Conservation (phyloP, 768 basidiomycete genomes). For the Lactifluus volemus region DNA sequence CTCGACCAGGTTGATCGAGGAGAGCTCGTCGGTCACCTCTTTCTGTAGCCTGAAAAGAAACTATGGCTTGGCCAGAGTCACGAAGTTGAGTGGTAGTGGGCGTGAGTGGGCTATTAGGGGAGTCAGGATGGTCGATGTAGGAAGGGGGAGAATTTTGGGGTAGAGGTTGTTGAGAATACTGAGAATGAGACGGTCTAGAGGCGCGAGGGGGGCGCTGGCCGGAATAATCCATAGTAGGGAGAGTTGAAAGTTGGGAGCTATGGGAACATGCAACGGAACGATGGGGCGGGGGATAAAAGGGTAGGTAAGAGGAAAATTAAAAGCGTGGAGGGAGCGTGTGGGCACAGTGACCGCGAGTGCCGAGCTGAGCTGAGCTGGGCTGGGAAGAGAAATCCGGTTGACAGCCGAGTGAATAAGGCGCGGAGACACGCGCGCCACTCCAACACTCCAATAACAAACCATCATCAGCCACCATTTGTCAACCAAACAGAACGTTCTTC, state of each 20-base stretch:
- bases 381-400: too few relatives aligned
- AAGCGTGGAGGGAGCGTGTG: conserved; percentile 18
- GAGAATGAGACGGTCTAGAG: conserved; percentile 23
- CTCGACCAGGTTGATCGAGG: conserved; percentile 47
- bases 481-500: too few relatives aligned
- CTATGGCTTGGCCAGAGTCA: conserved; percentile 27
- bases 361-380: not conserved
- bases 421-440: too few relatives aligned
- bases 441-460: too few relatives aligned
- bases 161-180: conserved; percentile 21
- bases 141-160: conserved; percentile 22
- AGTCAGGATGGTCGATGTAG: conserved; percentile 17
- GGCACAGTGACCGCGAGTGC: conserved; percentile 1
- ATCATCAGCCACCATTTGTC: too few relatives aligned
- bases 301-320: conserved; percentile 24
- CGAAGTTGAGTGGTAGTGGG: conserved; percentile 16
- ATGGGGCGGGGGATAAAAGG: conserved; percentile 30
- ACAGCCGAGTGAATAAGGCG: too few relatives aligned
- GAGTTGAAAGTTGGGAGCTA: not conserved
- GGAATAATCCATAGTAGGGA: conserved; percentile 26
- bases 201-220: conserved; percentile 32
- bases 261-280: conserved; percentile 8
- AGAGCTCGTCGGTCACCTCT: conserved; percentile 56
- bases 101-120: conserved; percentile 21
- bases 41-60: conserved; percentile 64